Base-by-base conservation (phyloP, 208 protist genomes). In the Trypanosoma melophagium region DNA sequence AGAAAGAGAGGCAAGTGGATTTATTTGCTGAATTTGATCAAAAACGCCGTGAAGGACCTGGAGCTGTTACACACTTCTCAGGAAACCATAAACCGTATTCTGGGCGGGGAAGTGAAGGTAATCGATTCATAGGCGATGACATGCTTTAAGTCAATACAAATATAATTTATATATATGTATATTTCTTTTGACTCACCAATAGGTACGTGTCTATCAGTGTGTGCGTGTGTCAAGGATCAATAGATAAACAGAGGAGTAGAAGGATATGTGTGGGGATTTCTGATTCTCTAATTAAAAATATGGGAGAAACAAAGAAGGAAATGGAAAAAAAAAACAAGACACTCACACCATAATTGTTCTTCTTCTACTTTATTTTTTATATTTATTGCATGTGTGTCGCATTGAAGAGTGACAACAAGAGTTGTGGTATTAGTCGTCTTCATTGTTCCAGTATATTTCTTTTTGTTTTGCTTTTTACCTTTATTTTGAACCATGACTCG, bases 41-140 rank as follows among this genome's bases (percentile, higher is more conserved):
- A 7, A 16, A 67, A 12, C 14, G 57, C 22, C 53, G 22, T 42
- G 31, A 35, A 35, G 45, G 25, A 22, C 24, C 63, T 14, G 10
- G 12, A 17, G 44, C 24, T 42, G 51, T 55, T 14, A 42, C 51
- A 21, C 51, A 66, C 41, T 73, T 78, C 3, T 49, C 17, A 16
- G 7, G 76, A 38, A 66, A 74, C 22, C 41, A 61, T 42, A 41
- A 76, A 9, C 66, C 76, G 2, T 83, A 83, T 59, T 73, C 21
- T 60, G 77, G 77, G 4, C 83, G 80, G 45, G 44, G 59, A 31
- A 74, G 57, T 40, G 77, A 83, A 60, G 77, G 77, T 42, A 83
- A 83, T 57, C 47, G 77, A 25, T 83, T 83, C 24, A 83, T 83
- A 25, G 19, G 21, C 10, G 74, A 83, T 50, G 57, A 81, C 41